Percentiles rank a stretch among this genome's conserved stretches.
These are phyloP conservation scores for Avicennia marina DNA, from an alignment of 257 asterid species.

Conservation along the genomic window DNA sequence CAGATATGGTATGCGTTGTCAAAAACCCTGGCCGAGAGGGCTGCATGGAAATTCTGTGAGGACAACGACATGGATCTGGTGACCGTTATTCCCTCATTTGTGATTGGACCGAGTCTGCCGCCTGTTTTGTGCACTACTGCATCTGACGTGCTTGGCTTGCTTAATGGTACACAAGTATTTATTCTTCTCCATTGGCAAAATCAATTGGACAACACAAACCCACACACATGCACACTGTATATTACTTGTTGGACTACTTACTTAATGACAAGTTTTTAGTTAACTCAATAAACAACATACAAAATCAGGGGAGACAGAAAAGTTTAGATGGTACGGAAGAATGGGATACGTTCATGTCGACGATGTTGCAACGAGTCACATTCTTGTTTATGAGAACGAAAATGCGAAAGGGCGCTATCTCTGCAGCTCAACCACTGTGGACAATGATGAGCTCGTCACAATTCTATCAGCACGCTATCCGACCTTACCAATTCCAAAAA, in stretches of 20 bases:
- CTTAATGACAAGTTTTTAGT: no score
- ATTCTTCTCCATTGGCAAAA: no score
- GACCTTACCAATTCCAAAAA: constrained; percentile 54
- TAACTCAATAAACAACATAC: neutral
- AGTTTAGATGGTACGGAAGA: constrained; percentile 74
- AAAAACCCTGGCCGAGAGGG: constrained; percentile 81
- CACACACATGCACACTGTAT: neutral
- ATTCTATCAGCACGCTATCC: constrained; percentile 61
- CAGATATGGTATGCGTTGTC: constrained; percentile 83
- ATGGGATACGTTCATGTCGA: constrained; percentile 96
- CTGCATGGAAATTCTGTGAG: constrained; percentile 83
- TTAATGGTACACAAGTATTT: constrained; percentile 37
- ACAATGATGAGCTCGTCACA: constrained; percentile 44
- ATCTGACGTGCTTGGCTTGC: constrained; percentile 76
- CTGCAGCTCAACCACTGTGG: constrained; percentile 65
- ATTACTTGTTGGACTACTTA: neutral
- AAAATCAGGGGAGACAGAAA: constrained; percentile 55
- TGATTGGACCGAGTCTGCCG: constrained; percentile 76
- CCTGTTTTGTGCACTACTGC: constrained; percentile 63
- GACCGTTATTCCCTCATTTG: constrained; percentile 66
- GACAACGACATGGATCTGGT: constrained; percentile 61
- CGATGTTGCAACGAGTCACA: constrained; percentile 76
- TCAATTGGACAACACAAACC: no score
- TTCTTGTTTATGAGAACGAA: constrained; percentile 54
- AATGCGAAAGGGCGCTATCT: constrained; percentile 68